A percentile compares a stretch with the other conserved stretches of the same genome.
phyloP scores from a whole-genome alignment of 257 asterid species.

The Solanum bulbocastanum region DNA sequence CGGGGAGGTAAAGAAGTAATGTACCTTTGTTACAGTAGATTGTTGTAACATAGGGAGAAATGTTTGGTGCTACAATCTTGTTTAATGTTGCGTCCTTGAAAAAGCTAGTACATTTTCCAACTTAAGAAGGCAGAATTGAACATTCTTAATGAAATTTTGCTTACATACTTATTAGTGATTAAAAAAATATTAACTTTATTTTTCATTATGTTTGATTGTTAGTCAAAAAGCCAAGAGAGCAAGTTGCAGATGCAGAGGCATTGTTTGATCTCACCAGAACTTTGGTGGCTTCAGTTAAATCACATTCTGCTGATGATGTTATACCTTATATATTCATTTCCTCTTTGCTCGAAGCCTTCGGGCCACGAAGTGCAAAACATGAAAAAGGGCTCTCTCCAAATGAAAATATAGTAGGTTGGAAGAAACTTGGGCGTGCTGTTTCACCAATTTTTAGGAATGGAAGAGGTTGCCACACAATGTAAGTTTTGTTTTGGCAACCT shows the following conservation, averaged over 20 bases:
- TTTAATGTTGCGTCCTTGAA: not conserved
- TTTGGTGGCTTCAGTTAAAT: slow-evolving; percentile 26
- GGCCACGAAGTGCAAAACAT: not conserved
- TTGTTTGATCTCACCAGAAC: slow-evolving; percentile 28
- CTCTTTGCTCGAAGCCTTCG: slow-evolving; percentile 24
- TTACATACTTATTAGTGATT: not conserved
- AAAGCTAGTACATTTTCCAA: not conserved
- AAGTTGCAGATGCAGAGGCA: slow-evolving; percentile 58
- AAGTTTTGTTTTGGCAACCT: slow-evolving; percentile 1
- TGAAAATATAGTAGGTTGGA: slow-evolving; percentile 16
- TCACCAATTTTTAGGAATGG: slow-evolving; percentile 24
- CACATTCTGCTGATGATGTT: slow-evolving; percentile 14
- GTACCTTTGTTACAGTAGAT: not conserved
- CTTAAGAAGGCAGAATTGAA: not conserved
- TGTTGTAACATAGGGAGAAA: not conserved
- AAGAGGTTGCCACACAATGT: slow-evolving; percentile 32
- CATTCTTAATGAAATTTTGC: not conserved
- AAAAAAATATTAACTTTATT: not conserved
- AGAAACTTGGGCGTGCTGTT: slow-evolving; percentile 16
- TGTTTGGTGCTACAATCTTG: not conserved
- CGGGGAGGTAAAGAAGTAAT: no score
- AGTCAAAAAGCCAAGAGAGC: slow-evolving; percentile 53
- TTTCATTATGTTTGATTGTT: not conserved
- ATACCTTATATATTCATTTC: slow-evolving; percentile 36
- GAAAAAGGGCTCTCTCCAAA: not conserved